Conservation (phyloP, 345 rosid genomes). For the Tarenaya hassleriana region DNA sequence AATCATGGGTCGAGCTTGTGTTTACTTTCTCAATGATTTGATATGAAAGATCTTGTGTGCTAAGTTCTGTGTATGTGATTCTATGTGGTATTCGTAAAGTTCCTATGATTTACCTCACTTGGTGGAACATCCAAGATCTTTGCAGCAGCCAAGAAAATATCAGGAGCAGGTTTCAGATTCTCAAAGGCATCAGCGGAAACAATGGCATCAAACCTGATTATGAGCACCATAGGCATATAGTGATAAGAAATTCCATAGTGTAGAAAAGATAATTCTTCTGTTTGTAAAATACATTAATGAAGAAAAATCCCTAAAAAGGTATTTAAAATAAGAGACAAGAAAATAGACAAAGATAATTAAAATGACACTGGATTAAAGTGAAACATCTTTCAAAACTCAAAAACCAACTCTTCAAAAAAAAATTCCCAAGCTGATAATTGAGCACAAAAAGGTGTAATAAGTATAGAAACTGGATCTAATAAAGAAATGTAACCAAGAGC, state of each 20-base stretch:
- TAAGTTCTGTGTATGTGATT: not conserved
- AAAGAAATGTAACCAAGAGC: not conserved
- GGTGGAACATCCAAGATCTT: conserved; percentile 69
- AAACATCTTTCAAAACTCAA: too few species aligned
- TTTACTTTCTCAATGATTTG: not conserved
- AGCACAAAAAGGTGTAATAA: too few species aligned
- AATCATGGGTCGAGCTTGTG: not conserved
- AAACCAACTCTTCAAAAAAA: too few species aligned
- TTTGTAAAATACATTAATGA: too few species aligned
- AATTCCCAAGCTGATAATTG: too few species aligned
- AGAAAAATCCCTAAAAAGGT: too few species aligned
- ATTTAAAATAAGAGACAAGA: too few species aligned
- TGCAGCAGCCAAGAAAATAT: conserved; percentile 93
- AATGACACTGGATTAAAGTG: too few species aligned
- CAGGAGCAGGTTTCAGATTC: conserved; percentile 95
- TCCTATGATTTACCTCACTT: conserved; percentile 50
- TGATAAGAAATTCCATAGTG: not conserved
- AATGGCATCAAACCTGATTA: conserved; percentile 83
- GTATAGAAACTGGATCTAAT: too few species aligned
- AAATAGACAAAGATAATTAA: too few species aligned
- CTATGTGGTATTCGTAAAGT: not conserved
- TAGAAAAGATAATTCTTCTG: not conserved
- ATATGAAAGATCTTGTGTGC: not conserved
- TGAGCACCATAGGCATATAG: conserved; percentile 17
- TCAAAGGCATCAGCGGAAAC: conserved; percentile 98